Evolutionary conservation across 495 filamentous ascomycete species (phyloP).

Genomic region (Platismatia glauca): DNA sequence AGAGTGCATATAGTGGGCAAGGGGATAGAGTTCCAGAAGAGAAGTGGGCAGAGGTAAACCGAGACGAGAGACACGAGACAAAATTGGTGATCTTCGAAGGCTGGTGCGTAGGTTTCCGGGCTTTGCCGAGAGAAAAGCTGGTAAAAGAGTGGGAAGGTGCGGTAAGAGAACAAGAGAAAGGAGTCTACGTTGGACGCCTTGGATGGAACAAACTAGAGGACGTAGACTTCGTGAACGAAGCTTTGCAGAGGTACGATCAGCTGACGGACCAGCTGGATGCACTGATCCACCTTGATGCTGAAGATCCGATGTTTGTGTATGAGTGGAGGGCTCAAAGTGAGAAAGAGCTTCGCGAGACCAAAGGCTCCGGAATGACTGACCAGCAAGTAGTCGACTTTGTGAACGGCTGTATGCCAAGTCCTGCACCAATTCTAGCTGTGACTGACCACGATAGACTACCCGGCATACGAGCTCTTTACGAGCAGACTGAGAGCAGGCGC

Average conservation of each 20-base stretch:
- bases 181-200: slow-evolving; percentile 38
- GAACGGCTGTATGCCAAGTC: slow-evolving; percentile 38
- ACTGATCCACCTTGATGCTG: slow-evolving; percentile 82
- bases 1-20: slow-evolving; percentile 63
- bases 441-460: slow-evolving; percentile 37
- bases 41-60: slow-evolving; percentile 57
- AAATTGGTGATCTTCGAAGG: slow-evolving; percentile 75
- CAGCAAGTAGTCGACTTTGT: slow-evolving; percentile 58
- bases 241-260: slow-evolving; percentile 58
- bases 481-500: slow-evolving; percentile 55
- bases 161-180: slow-evolving; percentile 36
- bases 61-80: slow-evolving; percentile 39
- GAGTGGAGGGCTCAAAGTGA: slow-evolving; percentile 84
- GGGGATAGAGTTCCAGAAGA: slow-evolving; percentile 62
- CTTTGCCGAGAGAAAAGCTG: slow-evolving; percentile 47
- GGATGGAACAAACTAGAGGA: slow-evolving; percentile 56
- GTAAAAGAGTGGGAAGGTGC: slow-evolving; percentile 49
- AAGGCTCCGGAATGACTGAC: slow-evolving; percentile 70
- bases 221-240: slow-evolving; percentile 63
- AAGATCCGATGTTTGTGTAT: slow-evolving; percentile 70
- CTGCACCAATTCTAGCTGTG: not conserved
- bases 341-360: slow-evolving; percentile 50
- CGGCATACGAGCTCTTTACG: slow-evolving; percentile 65
- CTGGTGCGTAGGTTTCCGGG: slow-evolving; percentile 82
- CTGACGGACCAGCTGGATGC: slow-evolving; percentile 68